phyloP scores from a whole-genome alignment of 345 rosid species.

The Camelina neglecta region DNA sequence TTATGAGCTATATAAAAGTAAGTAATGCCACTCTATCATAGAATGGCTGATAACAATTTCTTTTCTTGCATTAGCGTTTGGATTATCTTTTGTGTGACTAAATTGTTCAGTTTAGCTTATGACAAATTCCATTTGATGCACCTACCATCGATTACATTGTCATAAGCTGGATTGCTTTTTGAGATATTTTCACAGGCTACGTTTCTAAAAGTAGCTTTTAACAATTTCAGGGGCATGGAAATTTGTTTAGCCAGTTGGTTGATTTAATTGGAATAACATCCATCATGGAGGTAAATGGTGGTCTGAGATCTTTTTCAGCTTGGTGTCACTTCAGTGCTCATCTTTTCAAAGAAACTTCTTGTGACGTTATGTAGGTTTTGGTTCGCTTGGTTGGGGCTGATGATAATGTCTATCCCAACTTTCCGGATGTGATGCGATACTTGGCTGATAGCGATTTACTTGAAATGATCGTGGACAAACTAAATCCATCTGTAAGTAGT shows the following conservation, averaged over 20 bases:
- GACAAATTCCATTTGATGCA: constrained; percentile 42
- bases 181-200: background rate
- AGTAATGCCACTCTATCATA: constrained; percentile 37
- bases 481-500: constrained; percentile 79
- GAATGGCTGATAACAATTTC: background rate
- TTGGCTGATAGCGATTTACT: constrained; percentile 79
- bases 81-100: constrained; percentile 29
- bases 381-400: constrained; percentile 90
- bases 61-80: background rate
- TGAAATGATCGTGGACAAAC: constrained; percentile 86
- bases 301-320: constrained; percentile 35
- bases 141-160: background rate
- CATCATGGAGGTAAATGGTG: constrained; percentile 79
- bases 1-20: constrained; percentile 91
- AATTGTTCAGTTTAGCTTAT: constrained; percentile 1
- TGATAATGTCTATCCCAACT: constrained; percentile 75
- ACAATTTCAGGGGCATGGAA: constrained; percentile 70
- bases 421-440: constrained; percentile 73
- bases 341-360: constrained; percentile 18
- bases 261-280: constrained; percentile 94
- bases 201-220: constrained; percentile 17
- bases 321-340: constrained; percentile 15
- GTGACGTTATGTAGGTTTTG: constrained; percentile 54
- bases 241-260: constrained; percentile 64
- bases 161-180: constrained; percentile 16